A percentile compares a stretch with the other conserved stretches of the same genome.
These are phyloP conservation scores for Nectriaceae sp. DNA, from an alignment of 2,329 filamentous ascomycete species.

Conservation along the genomic window DNA sequence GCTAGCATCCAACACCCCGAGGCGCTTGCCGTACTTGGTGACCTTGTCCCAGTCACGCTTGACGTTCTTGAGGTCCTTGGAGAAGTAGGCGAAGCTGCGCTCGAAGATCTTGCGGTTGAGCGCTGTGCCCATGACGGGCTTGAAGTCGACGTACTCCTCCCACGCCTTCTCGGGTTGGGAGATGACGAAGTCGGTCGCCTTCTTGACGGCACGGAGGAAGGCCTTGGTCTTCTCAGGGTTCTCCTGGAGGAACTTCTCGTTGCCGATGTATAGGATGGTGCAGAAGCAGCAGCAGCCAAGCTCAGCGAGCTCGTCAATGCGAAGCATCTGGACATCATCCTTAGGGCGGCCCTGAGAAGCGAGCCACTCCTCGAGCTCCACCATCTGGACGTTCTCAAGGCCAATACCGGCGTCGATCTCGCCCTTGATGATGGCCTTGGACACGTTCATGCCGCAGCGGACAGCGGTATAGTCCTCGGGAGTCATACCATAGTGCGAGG, in stretches of 20 bases:
- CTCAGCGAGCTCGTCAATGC: slow-evolving; percentile 78
- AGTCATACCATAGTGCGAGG: slow-evolving; percentile 74
- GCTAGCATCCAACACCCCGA: slow-evolving; percentile 63
- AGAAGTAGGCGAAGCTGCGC: slow-evolving; percentile 77
- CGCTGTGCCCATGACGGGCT: slow-evolving; percentile 66
- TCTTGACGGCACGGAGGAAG: slow-evolving; percentile 74
- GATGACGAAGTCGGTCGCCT: slow-evolving; percentile 72
- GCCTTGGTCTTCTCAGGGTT: slow-evolving; percentile 66
- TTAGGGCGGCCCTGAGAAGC: slow-evolving; percentile 61
- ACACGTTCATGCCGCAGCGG: slow-evolving; percentile 80
- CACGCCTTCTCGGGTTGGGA: slow-evolving; percentile 63
- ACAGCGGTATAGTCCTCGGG: slow-evolving; percentile 74
- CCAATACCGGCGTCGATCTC: slow-evolving; percentile 75
- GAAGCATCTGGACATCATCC: slow-evolving; percentile 75
- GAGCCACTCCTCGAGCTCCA: slow-evolving; percentile 78
- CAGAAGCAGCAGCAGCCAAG: slow-evolving; percentile 85
- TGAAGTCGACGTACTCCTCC: slow-evolving; percentile 70
- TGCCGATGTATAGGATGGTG: slow-evolving; percentile 78
- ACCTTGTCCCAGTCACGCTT: slow-evolving; percentile 76
- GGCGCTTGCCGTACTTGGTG: slow-evolving; percentile 72
- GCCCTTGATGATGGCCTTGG: slow-evolving; percentile 72
- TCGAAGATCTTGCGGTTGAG: slow-evolving; percentile 81
- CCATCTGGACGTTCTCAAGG: slow-evolving; percentile 82
- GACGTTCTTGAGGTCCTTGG: slow-evolving; percentile 73
- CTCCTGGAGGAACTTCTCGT: slow-evolving; percentile 67